phyloP scores from a whole-genome alignment of 768 basidiomycete species.

The Suillus decipiens region DNA sequence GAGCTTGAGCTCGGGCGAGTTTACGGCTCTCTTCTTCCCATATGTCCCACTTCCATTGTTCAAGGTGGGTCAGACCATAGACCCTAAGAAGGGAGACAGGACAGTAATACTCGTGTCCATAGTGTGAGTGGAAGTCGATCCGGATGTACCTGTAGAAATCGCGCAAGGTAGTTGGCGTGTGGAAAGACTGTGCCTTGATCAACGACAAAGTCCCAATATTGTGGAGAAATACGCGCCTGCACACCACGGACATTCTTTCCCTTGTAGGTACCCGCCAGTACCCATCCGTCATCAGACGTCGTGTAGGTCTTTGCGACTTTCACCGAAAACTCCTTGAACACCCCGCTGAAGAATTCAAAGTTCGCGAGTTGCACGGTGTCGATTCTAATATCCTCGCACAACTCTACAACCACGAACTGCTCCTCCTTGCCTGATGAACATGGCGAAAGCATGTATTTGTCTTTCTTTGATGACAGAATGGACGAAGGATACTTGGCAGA shows the following conservation, averaged over 20 bases:
- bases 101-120: constrained; percentile 95
- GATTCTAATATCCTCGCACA: constrained; percentile 96
- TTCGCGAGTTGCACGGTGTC: constrained; percentile 96
- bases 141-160: constrained; percentile 94
- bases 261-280: constrained; percentile 70
- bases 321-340: constrained; percentile 90
- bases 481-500: constrained; percentile 80
- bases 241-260: constrained; percentile 92
- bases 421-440: constrained; percentile 55
- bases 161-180: constrained; percentile 66
- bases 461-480: constrained; percentile 87
- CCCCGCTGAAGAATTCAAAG: constrained; percentile 97
- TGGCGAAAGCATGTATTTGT: constrained; percentile 96
- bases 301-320: constrained; percentile 84
- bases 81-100: constrained; percentile 91
- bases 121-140: constrained; percentile 91
- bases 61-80: constrained; percentile 94
- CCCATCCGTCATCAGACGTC: constrained; percentile 63
- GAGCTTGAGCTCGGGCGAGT: constrained; percentile 23
- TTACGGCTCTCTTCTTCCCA: constrained; percentile 74
- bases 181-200: constrained; percentile 59
- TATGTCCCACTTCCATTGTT: constrained; percentile 91
- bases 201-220: constrained; percentile 3
- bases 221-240: constrained; percentile 58
- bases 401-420: constrained; percentile 90